Conservation (phyloP, 768 basidiomycete genomes). For the Kwoniella botswanensis region DNA sequence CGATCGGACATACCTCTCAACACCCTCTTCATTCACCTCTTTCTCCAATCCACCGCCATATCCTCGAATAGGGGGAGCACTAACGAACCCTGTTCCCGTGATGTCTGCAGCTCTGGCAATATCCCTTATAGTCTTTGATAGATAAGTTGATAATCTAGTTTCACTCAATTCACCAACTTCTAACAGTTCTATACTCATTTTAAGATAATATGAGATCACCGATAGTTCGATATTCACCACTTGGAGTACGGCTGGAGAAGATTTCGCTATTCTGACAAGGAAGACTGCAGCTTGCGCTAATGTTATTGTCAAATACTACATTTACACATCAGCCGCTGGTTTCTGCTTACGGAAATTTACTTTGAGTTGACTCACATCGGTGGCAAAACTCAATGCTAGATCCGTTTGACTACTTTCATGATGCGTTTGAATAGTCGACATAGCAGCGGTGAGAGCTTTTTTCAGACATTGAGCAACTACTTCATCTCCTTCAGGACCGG, state of each 20-base stretch:
- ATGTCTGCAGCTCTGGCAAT: constrained; percentile 40
- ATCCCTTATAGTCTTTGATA: constrained; percentile 45
- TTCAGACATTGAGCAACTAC: constrained; percentile 35
- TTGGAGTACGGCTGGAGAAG: constrained; percentile 21
- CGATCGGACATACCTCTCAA: constrained; percentile 6
- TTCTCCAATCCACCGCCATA: background rate
- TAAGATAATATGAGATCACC: constrained; percentile 43
- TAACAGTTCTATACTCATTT: constrained; percentile 42
- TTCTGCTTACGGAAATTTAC: background rate
- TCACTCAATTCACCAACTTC: constrained; percentile 41
- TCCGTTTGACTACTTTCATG: constrained; percentile 47
- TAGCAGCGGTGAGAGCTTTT: constrained; percentile 47
- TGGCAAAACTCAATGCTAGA: constrained; percentile 44
- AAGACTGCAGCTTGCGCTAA: constrained; percentile 35
- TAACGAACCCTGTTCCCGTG: constrained; percentile 11
- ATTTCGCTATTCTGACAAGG: constrained; percentile 37
- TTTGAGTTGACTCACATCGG: constrained; percentile 37
- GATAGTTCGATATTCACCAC: constrained; percentile 34
- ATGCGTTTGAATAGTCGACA: constrained; percentile 44
- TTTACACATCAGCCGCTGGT: background rate
- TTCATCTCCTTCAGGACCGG: constrained; percentile 36
- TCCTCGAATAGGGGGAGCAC: too few relatives aligned
- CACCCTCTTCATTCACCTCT: background rate
- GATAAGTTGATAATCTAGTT: constrained; percentile 38
- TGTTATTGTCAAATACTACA: constrained; percentile 33